phyloP scores from a whole-genome alignment of 2,329 filamentous ascomycete genomes.

The Cytospora paraplurivora region DNA sequence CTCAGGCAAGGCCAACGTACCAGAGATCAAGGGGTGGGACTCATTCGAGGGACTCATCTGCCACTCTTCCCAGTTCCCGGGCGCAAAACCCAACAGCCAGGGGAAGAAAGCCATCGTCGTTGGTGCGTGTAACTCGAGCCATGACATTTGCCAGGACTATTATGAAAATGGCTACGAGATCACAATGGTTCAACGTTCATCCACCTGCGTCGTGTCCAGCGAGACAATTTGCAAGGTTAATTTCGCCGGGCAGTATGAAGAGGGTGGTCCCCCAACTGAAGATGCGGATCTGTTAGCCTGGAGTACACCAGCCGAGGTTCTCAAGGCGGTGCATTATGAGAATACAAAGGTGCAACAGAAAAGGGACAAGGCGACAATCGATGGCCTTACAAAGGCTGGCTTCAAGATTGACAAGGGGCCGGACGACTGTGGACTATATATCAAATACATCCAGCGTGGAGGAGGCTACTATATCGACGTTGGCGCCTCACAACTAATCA shows the following conservation, averaged over 20 bases:
- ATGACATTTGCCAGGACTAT: slow-evolving; percentile 71
- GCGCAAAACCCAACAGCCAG: slow-evolving; percentile 48
- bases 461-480: slow-evolving; percentile 74
- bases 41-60: slow-evolving; percentile 62
- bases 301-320: slow-evolving; percentile 58
- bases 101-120: slow-evolving; percentile 66
- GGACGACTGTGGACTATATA: slow-evolving; percentile 57
- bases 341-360: slow-evolving; percentile 40
- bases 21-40: slow-evolving; percentile 43
- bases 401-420: slow-evolving; percentile 63
- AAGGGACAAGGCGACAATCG: slow-evolving; percentile 43
- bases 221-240: slow-evolving; percentile 53
- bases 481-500: slow-evolving; percentile 63
- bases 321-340: slow-evolving; percentile 58
- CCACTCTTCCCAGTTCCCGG: slow-evolving; percentile 63
- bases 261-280: slow-evolving; percentile 60
- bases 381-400: slow-evolving; percentile 55
- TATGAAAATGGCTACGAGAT: slow-evolving; percentile 67
- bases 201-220: slow-evolving; percentile 64
- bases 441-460: slow-evolving; percentile 66
- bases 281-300: slow-evolving; percentile 66
- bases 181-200: slow-evolving; percentile 70
- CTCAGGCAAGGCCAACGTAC: slow-evolving; percentile 46
- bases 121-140: slow-evolving; percentile 68
- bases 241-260: slow-evolving; percentile 53